phyloP scores from a whole-genome alignment of 805 yeast genomes.

The Komagataella pseudopastoris region DNA sequence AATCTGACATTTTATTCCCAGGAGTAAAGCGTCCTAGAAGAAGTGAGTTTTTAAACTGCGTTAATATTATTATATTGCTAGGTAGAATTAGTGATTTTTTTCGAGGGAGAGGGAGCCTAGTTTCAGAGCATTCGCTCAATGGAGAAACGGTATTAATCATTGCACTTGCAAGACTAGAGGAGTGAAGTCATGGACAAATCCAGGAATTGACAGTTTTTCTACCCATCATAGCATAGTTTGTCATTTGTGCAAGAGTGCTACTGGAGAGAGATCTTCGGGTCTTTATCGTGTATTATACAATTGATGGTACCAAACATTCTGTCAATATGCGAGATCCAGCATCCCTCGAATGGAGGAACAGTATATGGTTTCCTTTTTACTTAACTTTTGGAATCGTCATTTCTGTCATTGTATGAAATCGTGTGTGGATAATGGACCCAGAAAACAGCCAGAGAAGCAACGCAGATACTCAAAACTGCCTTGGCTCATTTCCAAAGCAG shows the following conservation, averaged over 20 bases:
- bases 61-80: background rate
- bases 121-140: background rate
- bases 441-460: background rate
- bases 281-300: too few relatives aligned
- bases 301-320: background rate
- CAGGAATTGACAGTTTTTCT: too few relatives aligned
- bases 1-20: background rate
- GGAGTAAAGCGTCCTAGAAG: background rate
- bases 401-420: background rate
- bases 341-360: background rate
- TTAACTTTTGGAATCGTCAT: background rate
- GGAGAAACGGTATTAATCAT: background rate
- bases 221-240: too few relatives aligned
- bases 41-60: background rate
- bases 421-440: background rate
- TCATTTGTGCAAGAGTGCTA: too few relatives aligned
- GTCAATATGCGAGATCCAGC: background rate
- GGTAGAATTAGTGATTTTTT: background rate
- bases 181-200: background rate
- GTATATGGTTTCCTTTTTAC: background rate
- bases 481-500: background rate
- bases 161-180: background rate
- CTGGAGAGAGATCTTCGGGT: too few relatives aligned
- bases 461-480: background rate
- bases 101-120: background rate